Percentiles rank a stretch among this genome's conserved stretches.
Conservation (phyloP, 371 early-diverging fungal species). For the Actinomucor elegans region DNA sequence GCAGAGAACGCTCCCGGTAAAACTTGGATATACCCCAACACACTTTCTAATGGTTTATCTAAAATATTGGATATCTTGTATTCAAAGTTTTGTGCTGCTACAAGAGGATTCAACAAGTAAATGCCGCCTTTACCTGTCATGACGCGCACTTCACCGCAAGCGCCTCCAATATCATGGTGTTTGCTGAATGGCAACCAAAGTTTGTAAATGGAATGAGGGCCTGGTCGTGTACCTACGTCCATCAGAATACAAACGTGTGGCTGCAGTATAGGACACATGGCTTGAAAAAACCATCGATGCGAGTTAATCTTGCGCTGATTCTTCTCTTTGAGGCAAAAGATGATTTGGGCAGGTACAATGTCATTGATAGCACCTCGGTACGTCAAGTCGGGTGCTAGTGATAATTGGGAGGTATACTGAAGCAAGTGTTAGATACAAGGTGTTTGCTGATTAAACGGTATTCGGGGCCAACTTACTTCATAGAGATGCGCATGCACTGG, state of each 20-base stretch:
- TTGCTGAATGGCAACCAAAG: conserved; percentile 90
- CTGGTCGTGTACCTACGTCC: conserved; percentile 93
- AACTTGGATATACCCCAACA: conserved; percentile 89
- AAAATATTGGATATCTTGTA: conserved; percentile 93
- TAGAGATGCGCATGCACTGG: conserved; percentile 81
- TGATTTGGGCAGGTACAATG: conserved; percentile 86
- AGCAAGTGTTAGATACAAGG: too few species aligned
- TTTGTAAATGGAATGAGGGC: conserved; percentile 80
- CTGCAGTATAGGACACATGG: conserved; percentile 80
- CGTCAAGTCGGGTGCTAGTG: conserved; percentile 65
- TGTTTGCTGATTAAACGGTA: too few species aligned
- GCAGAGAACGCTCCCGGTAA: conserved; percentile 92
- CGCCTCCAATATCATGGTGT: conserved; percentile 81
- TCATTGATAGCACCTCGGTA: conserved; percentile 68
- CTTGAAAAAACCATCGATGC: conserved; percentile 97
- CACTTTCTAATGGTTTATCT: conserved; percentile 90
- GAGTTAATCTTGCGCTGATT: conserved; percentile 91
- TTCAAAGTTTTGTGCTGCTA: conserved; percentile 91
- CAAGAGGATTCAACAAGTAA: conserved; percentile 76
- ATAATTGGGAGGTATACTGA: conserved; percentile 85
- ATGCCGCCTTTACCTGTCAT: conserved; percentile 73
- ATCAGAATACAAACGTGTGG: conserved; percentile 89
- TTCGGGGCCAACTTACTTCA: conserved; percentile 63
- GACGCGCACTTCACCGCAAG: conserved; percentile 93
- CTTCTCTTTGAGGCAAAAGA: conserved; percentile 91